These are phyloP conservation scores for Eruca vesicaria DNA, from an alignment of 441 rosid species.

Conservation along the genomic window DNA sequence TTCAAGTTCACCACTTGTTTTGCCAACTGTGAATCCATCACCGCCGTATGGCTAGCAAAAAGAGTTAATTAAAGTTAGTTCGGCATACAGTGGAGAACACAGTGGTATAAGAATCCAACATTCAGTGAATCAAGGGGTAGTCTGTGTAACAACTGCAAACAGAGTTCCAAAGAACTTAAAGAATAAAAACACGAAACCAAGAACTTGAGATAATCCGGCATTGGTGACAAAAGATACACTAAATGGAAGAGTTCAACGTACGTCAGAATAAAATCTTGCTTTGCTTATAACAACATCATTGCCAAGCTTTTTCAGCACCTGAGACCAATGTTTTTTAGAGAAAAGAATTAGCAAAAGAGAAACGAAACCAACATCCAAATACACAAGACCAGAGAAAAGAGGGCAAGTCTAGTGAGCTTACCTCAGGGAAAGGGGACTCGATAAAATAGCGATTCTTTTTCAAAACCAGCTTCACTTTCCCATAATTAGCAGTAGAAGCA, in stretches of 20 bases:
- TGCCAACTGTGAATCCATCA: constrained; percentile 72
- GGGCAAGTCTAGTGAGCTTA: constrained; percentile 28
- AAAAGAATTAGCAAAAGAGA: background rate
- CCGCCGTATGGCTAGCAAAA: constrained; percentile 46
- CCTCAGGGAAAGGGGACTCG: constrained; percentile 91
- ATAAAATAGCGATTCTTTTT: constrained; percentile 83
- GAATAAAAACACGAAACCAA: background rate
- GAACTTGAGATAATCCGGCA: background rate
- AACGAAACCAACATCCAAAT: background rate
- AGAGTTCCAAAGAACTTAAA: background rate
- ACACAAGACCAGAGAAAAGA: constrained; percentile 12
- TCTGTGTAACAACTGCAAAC: background rate
- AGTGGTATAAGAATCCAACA: background rate
- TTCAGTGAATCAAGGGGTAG: constrained; percentile 7
- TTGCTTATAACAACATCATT: constrained; percentile 63
- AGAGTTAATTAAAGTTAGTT: constrained; percentile 1
- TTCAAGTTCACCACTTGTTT: constrained; percentile 72
- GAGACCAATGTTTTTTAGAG: background rate
- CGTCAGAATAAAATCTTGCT: constrained; percentile 85
- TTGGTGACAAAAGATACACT: background rate
- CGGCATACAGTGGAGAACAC: constrained; percentile 4
- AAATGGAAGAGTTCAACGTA: constrained; percentile 31
- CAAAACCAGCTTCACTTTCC: constrained; percentile 93
- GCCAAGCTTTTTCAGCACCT: constrained; percentile 85
- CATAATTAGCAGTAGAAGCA: constrained; percentile 90